These are phyloP conservation scores for Claviceps sp. DNA, from an alignment of 2,329 filamentous ascomycete species.

Conservation along the genomic window DNA sequence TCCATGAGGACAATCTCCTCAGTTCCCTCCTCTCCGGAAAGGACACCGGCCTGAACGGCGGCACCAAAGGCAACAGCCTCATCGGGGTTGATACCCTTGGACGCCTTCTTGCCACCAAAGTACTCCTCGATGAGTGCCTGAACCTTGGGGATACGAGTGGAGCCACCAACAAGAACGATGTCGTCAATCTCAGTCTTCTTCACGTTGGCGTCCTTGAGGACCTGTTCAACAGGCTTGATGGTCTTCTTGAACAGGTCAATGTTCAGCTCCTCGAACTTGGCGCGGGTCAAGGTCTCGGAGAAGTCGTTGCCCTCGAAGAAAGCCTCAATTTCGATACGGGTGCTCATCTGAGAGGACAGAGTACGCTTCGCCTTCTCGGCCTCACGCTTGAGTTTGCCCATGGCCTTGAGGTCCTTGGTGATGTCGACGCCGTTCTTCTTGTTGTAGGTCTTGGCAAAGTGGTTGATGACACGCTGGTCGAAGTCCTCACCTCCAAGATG, in stretches of 20 bases:
- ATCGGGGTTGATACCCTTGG: slow-evolving; percentile 99
- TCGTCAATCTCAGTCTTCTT: slow-evolving; percentile 93
- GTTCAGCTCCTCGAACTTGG: slow-evolving; percentile 99
- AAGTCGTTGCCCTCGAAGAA: slow-evolving; percentile 97
- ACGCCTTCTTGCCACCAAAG: slow-evolving; percentile 91
- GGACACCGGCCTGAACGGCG: slow-evolving; percentile 90
- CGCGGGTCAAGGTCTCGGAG: slow-evolving; percentile 93
- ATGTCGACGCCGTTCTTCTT: slow-evolving; percentile 93
- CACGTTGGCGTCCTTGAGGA: slow-evolving; percentile 94
- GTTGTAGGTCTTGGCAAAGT: slow-evolving; percentile 96
- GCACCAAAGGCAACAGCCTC: slow-evolving; percentile 98
- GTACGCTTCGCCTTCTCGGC: slow-evolving; percentile 99
- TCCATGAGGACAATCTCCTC: slow-evolving; percentile 85
- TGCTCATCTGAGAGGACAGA: slow-evolving; percentile 85
- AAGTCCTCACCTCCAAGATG: slow-evolving; percentile 98
- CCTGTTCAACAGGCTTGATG: slow-evolving; percentile 95
- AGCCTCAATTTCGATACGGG: slow-evolving; percentile 90
- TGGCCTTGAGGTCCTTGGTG: slow-evolving; percentile 89
- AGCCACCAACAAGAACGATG: slow-evolving; percentile 96
- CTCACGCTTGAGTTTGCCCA: slow-evolving; percentile 99
- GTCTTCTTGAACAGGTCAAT: slow-evolving; percentile 99
- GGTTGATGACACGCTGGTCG: slow-evolving; percentile 91
- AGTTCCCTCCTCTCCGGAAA: slow-evolving; percentile 76
- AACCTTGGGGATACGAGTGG: slow-evolving; percentile 98
- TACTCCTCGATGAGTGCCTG: slow-evolving; percentile 88